These are phyloP conservation scores for Theileria orientalis DNA, from an alignment of 169 alveolate genomes.

Conservation along the genomic window DNA sequence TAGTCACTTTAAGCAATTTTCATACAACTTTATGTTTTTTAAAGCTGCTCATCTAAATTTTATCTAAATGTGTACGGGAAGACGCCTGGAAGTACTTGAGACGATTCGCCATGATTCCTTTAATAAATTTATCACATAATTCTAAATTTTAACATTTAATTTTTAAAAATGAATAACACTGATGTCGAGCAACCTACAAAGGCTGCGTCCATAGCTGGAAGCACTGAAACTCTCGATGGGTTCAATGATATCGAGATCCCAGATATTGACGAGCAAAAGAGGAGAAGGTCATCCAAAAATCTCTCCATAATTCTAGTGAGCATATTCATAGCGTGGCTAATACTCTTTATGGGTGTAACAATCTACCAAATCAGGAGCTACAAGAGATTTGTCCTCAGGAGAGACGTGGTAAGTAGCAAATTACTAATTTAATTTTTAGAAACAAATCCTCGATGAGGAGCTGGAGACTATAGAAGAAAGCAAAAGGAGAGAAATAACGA, in stretches of 20 bases:
- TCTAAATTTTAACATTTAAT: too few species aligned
- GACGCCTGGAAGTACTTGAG: not conserved
- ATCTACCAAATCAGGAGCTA: not conserved
- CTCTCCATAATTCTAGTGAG: not conserved
- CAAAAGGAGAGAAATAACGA: not conserved
- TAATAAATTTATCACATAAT: not conserved
- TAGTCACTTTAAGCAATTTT: too few species aligned
- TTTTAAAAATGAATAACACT: not conserved
- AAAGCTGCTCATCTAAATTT: not conserved
- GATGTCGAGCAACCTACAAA: not conserved
- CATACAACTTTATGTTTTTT: too few species aligned
- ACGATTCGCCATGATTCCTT: not conserved
- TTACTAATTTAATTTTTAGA: not conserved
- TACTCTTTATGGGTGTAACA: not conserved
- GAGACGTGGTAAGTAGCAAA: not conserved
- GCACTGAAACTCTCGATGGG: slow-evolving; percentile 4
- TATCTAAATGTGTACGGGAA: not conserved
- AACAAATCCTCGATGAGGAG: not conserved
- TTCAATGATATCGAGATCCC: not conserved
- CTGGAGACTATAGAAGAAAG: not conserved
- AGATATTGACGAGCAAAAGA: not conserved
- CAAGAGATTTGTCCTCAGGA: not conserved
- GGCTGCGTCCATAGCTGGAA: not conserved
- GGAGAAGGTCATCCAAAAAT: not conserved
- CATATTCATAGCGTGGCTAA: not conserved